phyloP scores from a whole-genome alignment of 257 asterid species.

The Voacanga thouarsii region DNA sequence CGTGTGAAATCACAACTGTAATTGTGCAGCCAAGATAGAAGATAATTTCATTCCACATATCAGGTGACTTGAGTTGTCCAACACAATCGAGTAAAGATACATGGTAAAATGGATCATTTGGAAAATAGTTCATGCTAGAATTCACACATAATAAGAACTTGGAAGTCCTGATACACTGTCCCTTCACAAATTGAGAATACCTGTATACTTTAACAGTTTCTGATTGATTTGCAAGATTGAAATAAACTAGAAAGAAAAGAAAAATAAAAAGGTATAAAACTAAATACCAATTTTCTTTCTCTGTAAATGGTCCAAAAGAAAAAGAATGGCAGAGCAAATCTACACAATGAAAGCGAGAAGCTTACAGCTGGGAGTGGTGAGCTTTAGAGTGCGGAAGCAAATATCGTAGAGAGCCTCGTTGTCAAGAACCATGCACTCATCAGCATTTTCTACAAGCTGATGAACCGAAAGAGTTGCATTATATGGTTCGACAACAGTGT shows the following conservation, averaged over 20 bases:
- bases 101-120: neutral
- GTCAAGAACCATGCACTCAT: slow-evolving; percentile 17
- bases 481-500: slow-evolving; percentile 13
- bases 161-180: neutral
- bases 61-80: slow-evolving; percentile 2
- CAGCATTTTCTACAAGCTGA: slow-evolving; percentile 16
- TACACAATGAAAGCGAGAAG: neutral
- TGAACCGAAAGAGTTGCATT: slow-evolving; percentile 17
- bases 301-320: neutral
- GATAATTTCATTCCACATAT: slow-evolving; percentile 3
- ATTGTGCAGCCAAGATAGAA: slow-evolving; percentile 5
- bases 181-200: neutral
- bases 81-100: neutral
- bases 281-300: neutral
- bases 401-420: slow-evolving; percentile 15
- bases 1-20: slow-evolving; percentile 14
- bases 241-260: neutral
- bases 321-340: neutral
- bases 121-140: neutral
- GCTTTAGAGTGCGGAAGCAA: slow-evolving; percentile 18
- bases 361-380: slow-evolving; percentile 16
- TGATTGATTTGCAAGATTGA: neutral
- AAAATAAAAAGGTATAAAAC: neutral
- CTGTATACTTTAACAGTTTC: neutral
- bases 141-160: neutral